Base-by-base conservation (phyloP, 768 basidiomycete species). In the Xerocomellus amylosporus region DNA sequence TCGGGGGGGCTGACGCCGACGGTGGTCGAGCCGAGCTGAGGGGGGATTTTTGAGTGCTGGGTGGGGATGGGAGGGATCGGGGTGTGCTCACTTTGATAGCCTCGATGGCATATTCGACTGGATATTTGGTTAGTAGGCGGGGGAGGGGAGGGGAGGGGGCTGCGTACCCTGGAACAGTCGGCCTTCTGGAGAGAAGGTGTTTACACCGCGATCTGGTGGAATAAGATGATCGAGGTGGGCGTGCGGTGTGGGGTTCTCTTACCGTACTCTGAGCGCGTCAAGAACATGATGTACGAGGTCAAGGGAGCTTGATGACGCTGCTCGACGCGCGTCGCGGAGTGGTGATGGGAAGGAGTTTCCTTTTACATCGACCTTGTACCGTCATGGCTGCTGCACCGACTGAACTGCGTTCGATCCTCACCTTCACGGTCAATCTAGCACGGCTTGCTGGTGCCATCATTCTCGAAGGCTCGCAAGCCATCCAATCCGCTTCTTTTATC, bases 71-170 rank as follows among this genome's bases (percentile, higher is more conserved):
- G 31, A 19, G 8, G 6, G 64, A 49, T 20, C 2, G 13, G 4
- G 30, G n/a, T n/a, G n/a, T 41, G 43, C 52, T 43, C 20, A 94
- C 94, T 75, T 97, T 98, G 74, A 98, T 98, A 8, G 97, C 97
- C 68, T 99, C 97, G 70, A 98, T 99, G 48, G 97, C 97, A 79
- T 98, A 98, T 75, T 99, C 97, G 73, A 99, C 96, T 98, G 63
- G 2, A 33, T 24, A 34, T 14, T 52, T 20, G 47, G 37, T 71
- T 20, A 70, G 67, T 0, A 49, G n/a, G 19, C 28, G 40, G 14
- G 20, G 14, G 28, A 49, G 26, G 49, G 28, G 24, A 22, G 45
- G 38, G 47, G 48, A 36, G 19, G n/a, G 28, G 8, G 10, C 7
- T 15, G 66, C 76, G 46, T 59, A 95, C 96, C 96, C 86, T 99